Evolutionary conservation across 441 rosid genomes (phyloP), one percentile per base, ranked within the genome.

Genomic region (Brassica balearica): DNA sequence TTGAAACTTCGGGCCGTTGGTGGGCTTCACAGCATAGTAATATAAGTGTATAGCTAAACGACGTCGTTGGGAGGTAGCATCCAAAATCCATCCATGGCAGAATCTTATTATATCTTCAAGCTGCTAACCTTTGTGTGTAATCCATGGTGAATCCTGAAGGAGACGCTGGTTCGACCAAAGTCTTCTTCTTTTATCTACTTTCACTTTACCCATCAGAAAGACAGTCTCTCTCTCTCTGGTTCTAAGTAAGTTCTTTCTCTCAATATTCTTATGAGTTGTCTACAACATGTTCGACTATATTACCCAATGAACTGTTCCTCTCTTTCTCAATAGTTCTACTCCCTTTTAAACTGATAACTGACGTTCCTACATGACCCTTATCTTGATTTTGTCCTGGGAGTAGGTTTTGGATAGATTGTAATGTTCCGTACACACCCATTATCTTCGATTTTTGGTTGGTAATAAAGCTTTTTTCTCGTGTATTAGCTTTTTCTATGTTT

Each of bases 111-210:
- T 79, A 63, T 74, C 78, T 27, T 61, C 55, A 53, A 79, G 70
- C 71, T 38, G 41, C 64, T 69, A 74, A 79, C 60, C 41, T 51
- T 74, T 41, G 62, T 2, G 56, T 68, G 46, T 74, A 69, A 73
- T 79, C 71, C 71, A 79, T 79, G 82, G 82, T 79, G 67, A 32
- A 69, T 51, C 75, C 82, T 69, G 78, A 63, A 64, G 78, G 62
- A 69, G 68, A 55, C 20, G 32, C 74, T 74, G 67, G 20, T 38
- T 66, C 81, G 77, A 77, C 81, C 72, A 29, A 48, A 79, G 74
- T 69, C 78, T 36, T 74, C 70, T 68, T 70, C 65, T 58, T 58
- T 63, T 74, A 17, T 53, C 66, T 20, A 10, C 65, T 38, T 10
- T 43, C 48, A 67, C 34, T 78, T 1, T 66, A 11, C 29, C 64